These are phyloP conservation scores for Candida andamanensis DNA, from an alignment of 805 yeast genomes.

Conservation along the genomic window DNA sequence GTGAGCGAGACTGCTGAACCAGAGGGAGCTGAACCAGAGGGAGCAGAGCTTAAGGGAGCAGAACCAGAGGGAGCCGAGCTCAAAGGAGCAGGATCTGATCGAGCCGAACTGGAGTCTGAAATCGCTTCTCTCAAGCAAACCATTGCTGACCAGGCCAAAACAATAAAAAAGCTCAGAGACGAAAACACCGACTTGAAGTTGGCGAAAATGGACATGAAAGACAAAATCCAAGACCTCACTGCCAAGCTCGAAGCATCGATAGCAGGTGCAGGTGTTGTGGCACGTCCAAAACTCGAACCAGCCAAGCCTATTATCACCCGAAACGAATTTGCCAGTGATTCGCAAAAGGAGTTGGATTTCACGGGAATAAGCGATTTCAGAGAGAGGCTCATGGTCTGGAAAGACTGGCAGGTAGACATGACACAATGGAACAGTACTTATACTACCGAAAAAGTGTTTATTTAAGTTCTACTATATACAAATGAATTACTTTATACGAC, in stretches of 20 bases:
- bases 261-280: conserved; percentile 3
- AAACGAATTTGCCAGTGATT: conserved; percentile 25
- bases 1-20: not conserved
- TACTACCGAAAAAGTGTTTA: conserved; percentile 28
- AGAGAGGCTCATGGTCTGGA: conserved; percentile 66
- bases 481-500: conserved; percentile 56
- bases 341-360: conserved; percentile 16
- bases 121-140: conserved; percentile 18
- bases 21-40: conserved; percentile 7
- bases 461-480: conserved; percentile 15
- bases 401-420: conserved; percentile 85
- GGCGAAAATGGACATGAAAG: conserved; percentile 33
- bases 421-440: conserved; percentile 72
- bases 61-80: not conserved
- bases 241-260: conserved; percentile 23
- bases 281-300: conserved; percentile 14
- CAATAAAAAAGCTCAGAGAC: conserved; percentile 34
- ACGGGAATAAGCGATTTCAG: conserved; percentile 44
- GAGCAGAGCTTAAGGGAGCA: not conserved
- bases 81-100: not conserved
- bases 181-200: conserved; percentile 40
- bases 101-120: conserved; percentile 1
- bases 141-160: conserved; percentile 26
- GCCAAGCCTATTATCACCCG: conserved; percentile 26
- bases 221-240: conserved; percentile 26